Conservation (phyloP, 208 protist species). For the Leishmania gerbilli region DNA sequence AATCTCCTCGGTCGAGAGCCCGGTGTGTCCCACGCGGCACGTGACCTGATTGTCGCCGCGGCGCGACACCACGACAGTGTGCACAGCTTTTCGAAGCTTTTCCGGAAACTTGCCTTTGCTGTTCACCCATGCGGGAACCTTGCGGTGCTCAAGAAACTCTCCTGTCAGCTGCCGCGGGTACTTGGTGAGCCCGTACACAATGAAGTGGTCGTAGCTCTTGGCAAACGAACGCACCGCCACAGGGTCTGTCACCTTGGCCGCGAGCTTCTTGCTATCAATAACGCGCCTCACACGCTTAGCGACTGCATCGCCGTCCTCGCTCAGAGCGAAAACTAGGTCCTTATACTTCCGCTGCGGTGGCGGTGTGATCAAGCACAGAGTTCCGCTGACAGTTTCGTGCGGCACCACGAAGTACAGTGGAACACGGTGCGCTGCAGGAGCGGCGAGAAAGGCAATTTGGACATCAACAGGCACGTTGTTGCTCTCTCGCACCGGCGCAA, state of each 20-base stretch:
- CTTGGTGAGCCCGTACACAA: conserved; percentile 71
- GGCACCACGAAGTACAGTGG: conserved; percentile 81
- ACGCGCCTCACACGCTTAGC: conserved; percentile 82
- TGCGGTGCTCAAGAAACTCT: conserved; percentile 86
- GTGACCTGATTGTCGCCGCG: conserved; percentile 78
- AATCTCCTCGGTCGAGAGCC: conserved; percentile 51
- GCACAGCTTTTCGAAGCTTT: conserved; percentile 43
- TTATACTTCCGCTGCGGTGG: conserved; percentile 80
- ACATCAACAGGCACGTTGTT: conserved; percentile 55
- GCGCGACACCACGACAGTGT: conserved; percentile 77
- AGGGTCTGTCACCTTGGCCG: conserved; percentile 69
- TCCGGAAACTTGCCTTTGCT: conserved; percentile 51
- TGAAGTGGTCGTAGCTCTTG: conserved; percentile 88
- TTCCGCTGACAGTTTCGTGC: conserved; percentile 63
- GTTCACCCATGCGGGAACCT: conserved; percentile 76
- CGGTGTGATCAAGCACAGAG: conserved; percentile 83
- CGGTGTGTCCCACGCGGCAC: conserved; percentile 82
- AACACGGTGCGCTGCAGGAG: conserved; percentile 77
- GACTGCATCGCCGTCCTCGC: conserved; percentile 62
- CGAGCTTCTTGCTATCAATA: conserved; percentile 84
- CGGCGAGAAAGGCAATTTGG: conserved; percentile 73
- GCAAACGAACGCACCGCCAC: conserved; percentile 82
- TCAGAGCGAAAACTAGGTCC: conserved; percentile 68
- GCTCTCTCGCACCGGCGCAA: conserved; percentile 40
- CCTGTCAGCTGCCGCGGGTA: conserved; percentile 84